These are phyloP conservation scores for Fusarium domesticum DNA, from an alignment of 2,329 filamentous ascomycete genomes.

Conservation along the genomic window DNA sequence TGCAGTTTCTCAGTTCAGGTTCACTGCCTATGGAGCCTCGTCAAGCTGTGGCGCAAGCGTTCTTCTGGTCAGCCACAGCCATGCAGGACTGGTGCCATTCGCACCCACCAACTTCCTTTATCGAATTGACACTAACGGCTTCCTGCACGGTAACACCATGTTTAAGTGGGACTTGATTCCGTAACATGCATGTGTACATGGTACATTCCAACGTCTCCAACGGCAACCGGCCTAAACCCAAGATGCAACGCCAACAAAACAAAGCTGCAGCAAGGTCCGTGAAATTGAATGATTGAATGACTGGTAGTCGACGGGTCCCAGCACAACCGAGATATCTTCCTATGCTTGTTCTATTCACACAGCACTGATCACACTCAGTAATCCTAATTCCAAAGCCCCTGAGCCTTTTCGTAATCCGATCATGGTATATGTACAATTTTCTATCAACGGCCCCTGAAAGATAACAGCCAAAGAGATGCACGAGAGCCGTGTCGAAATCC, in stretches of 20 bases:
- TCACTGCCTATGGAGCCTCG: too few relatives aligned
- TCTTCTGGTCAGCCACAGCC: neutral
- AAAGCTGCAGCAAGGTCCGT: slow-evolving; percentile 2
- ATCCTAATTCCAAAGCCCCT: slow-evolving; percentile 32
- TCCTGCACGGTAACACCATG: neutral
- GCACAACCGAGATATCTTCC: too few relatives aligned
- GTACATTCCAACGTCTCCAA: slow-evolving; percentile 13
- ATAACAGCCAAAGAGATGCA: slow-evolving; percentile 23
- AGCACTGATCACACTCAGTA: too few relatives aligned
- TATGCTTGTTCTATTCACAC: too few relatives aligned
- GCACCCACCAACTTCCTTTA: neutral
- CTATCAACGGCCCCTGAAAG: slow-evolving; percentile 30
- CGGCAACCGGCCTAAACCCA: slow-evolving; percentile 15
- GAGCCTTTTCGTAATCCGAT: slow-evolving; percentile 33
- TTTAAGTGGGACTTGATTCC: slow-evolving; percentile 4
- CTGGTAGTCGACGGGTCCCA: too few relatives aligned
- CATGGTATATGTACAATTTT: slow-evolving; percentile 44
- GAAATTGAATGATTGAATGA: slow-evolving; percentile 19
- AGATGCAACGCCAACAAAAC: neutral
- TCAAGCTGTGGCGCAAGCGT: neutral
- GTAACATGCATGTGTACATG: slow-evolving; percentile 8
- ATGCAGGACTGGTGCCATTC: neutral
- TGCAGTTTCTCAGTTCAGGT: neutral
- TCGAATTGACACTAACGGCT: too few relatives aligned
- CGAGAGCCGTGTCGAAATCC: slow-evolving; percentile 14